A percentile compares a stretch with the other conserved stretches of the same genome.
phyloP scores from a whole-genome alignment of 257 asterid species.

The Nicotiana tabacum region DNA sequence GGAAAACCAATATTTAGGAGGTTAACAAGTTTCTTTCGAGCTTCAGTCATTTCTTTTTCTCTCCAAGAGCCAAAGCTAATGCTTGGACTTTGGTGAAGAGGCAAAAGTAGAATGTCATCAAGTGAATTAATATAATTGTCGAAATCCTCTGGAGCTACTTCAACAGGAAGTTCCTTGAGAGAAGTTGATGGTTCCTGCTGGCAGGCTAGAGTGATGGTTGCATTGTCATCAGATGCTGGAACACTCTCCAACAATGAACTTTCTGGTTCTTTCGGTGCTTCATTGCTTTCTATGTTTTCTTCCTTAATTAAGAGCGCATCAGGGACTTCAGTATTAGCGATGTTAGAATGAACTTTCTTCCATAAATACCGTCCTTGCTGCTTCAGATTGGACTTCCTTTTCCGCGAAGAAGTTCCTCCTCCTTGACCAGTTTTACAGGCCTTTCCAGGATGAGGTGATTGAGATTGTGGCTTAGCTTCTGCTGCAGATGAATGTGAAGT shows the following conservation, averaged over 20 bases:
- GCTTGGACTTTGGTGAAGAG: slow-evolving; percentile 6
- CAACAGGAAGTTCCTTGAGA: slow-evolving; percentile 3
- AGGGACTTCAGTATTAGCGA: background rate
- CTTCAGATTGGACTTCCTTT: background rate
- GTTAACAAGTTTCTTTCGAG: slow-evolving; percentile 27
- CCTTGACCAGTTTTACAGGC: background rate
- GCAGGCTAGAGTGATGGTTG: background rate
- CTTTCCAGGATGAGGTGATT: background rate
- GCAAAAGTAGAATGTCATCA: slow-evolving; percentile 25
- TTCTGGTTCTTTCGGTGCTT: background rate
- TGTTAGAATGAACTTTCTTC: background rate
- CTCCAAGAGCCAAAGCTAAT: background rate
- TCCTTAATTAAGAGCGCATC: background rate
- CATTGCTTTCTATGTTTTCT: background rate
- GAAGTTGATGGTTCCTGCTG: background rate
- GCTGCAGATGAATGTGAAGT: background rate
- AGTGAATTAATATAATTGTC: slow-evolving; percentile 37
- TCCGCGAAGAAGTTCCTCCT: slow-evolving; percentile 3
- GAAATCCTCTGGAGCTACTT: slow-evolving; percentile 23
- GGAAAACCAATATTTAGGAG: slow-evolving; percentile 29
- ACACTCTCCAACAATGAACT: background rate
- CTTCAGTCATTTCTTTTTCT: slow-evolving; percentile 14
- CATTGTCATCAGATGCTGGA: background rate
- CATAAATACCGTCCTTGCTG: background rate
- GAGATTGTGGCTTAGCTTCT: background rate